Base-by-base conservation (phyloP, 2,329 filamentous ascomycete genomes). In the Trichoderma oligosporum region DNA sequence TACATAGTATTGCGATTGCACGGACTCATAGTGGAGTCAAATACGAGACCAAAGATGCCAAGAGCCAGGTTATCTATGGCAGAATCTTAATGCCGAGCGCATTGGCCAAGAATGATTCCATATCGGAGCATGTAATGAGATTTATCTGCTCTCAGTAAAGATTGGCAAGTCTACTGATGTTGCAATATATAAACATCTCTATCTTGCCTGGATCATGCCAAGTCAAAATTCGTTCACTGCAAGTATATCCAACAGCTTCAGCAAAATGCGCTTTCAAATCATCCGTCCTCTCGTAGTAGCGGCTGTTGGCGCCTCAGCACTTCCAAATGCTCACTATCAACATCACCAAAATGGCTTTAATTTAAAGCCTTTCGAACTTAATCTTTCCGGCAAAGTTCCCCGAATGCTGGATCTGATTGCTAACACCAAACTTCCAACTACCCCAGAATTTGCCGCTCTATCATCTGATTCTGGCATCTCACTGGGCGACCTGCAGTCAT, bases 331-430 rank as follows among this genome's bases (percentile, higher is more conserved):
- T 9, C 25, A 20, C 18, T 14, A 22, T 7, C 2, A 29, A 9
- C 8, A 22, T 7, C 2, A 29, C 4, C 5, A n/a, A 27, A 38
- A 4, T n/a, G n/a, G n/a, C 6, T 49, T 38, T 38, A 36, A 38
- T 5, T 18, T 49, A 9, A 27, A 18, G 16, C 46, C 46, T 7
- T 49, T 27, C 24, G 27, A 14, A 1, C 31, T 49, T 7, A 38
- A 39, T 8, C 46, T 49, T 1, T 29, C 14, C 7, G 38, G 33
- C 8, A 11, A 27, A 18, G 46, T 49, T 7, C 33, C 46, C 18
- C 46, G 46, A 1, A 3, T 61, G 66, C 3, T 74, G 6, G 38
- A 60, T 14, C 24, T 63, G 29, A 39, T 62, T n/a, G 60, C 52
- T 18, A 55, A 57, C 3, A 60, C 62, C 6, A 24, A 44, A 11